These are phyloP conservation scores for Sordariomycetes sp. DNA, from an alignment of 2,329 filamentous ascomycete species.

Conservation along the genomic window DNA sequence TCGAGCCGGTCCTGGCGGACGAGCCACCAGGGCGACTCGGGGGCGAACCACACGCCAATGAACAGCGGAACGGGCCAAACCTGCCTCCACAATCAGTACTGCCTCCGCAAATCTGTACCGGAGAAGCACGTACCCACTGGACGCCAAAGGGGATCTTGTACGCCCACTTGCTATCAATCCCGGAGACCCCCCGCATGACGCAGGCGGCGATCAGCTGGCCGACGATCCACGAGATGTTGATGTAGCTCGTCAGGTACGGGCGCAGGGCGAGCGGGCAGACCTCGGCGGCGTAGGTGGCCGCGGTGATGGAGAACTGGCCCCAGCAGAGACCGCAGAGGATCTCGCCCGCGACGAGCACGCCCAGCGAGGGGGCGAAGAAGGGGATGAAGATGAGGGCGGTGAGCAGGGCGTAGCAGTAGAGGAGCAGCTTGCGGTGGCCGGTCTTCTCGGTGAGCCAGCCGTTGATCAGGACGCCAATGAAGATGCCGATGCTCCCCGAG, in stretches of 20 bases:
- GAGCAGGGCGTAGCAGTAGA: too few relatives aligned
- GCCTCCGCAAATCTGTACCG: too few relatives aligned
- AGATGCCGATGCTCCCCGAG: too few relatives aligned
- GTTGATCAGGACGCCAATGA: too few relatives aligned
- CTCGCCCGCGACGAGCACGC: constrained; percentile 27
- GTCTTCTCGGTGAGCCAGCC: too few relatives aligned
- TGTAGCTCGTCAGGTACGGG: constrained; percentile 30
- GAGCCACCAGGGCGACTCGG: constrained; percentile 37
- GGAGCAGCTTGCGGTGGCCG: too few relatives aligned
- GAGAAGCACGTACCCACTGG: too few relatives aligned
- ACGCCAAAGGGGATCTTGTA: constrained; percentile 24
- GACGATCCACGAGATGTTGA: constrained; percentile 34
- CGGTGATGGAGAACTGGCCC: constrained; percentile 31
- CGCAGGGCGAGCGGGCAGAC: constrained; percentile 24
- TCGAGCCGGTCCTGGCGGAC: constrained; percentile 53
- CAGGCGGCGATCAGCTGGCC: constrained; percentile 32
- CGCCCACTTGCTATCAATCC: constrained; percentile 18
- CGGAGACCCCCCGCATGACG: constrained; percentile 22
- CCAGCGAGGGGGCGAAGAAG: constrained; percentile 30
- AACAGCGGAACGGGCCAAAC: constrained; percentile 17
- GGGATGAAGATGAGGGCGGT: constrained; percentile 27
- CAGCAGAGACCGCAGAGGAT: constrained; percentile 34
- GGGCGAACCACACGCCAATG: constrained; percentile 13
- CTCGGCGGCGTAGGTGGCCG: constrained; percentile 34
- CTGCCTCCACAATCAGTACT: too few relatives aligned